A percentile compares a stretch with the other conserved stretches of the same genome.
Conservation (phyloP, 31 red algal species). For the Odonthalia washingtoniensis region DNA sequence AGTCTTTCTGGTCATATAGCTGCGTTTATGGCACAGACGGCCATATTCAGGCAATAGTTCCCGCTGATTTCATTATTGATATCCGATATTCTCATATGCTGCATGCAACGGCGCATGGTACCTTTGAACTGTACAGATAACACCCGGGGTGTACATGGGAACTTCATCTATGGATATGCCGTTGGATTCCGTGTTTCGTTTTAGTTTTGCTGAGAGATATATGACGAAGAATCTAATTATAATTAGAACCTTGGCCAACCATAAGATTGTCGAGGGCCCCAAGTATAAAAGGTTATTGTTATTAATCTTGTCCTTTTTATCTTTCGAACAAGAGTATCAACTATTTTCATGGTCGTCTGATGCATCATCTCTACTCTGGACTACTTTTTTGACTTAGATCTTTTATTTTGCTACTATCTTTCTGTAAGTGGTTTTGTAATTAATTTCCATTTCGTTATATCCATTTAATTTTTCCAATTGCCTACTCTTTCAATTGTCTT, state of each 20-base stretch:
- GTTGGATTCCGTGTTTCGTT: neutral
- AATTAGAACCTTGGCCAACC: slow-evolving; percentile 30
- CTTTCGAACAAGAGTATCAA: too few relatives aligned
- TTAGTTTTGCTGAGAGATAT: neutral
- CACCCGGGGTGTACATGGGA: slow-evolving; percentile 18
- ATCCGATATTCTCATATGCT: slow-evolving; percentile 1
- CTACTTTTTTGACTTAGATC: too few relatives aligned
- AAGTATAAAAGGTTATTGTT: neutral
- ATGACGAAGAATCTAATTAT: too few relatives aligned
- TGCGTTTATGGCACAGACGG: slow-evolving; percentile 35
- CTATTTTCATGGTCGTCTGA: too few relatives aligned
- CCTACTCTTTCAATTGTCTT: too few relatives aligned
- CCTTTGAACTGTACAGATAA: slow-evolving; percentile 33
- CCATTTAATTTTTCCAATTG: too few relatives aligned
- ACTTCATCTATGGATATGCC: neutral
- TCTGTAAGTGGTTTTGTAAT: too few relatives aligned
- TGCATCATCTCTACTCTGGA: too few relatives aligned
- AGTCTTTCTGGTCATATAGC: slow-evolving; percentile 37
- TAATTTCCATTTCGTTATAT: too few relatives aligned
- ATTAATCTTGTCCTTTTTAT: too few relatives aligned
- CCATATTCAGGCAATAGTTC: neutral
- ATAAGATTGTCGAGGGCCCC: slow-evolving; percentile 34
- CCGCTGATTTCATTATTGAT: neutral
- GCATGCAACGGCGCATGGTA: slow-evolving; percentile 31
- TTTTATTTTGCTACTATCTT: too few relatives aligned